phyloP scores from a whole-genome alignment of 1,284 basidiomycete species.

The Moniliella sp. region DNA sequence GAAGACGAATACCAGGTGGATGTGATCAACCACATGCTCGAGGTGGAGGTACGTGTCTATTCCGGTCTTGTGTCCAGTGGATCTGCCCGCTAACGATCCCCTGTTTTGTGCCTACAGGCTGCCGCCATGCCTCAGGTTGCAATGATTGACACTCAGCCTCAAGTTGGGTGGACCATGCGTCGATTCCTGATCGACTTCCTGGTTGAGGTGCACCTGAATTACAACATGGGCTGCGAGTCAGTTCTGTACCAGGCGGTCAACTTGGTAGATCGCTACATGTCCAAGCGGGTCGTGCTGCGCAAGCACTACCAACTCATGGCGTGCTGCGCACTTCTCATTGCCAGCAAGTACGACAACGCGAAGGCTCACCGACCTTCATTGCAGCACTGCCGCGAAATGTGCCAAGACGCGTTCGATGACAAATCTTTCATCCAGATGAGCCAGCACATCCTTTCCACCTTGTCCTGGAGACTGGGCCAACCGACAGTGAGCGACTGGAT shows the following conservation, averaged over 20 bases:
- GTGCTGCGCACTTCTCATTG: conserved; percentile 92
- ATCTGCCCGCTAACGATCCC: not conserved
- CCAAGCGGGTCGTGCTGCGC: conserved; percentile 89
- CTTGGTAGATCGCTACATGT: conserved; percentile 96
- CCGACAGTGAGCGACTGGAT: too few species aligned
- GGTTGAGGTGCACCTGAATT: conserved; percentile 87
- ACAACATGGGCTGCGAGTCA: conserved; percentile 75
- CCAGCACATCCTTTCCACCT: conserved; percentile 80
- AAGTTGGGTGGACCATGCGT: conserved; percentile 67
- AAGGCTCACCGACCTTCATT: conserved; percentile 93
- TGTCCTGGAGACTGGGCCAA: conserved; percentile 84
- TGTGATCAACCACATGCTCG: conserved; percentile 73
- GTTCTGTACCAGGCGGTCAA: conserved; percentile 93
- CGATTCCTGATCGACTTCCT: conserved; percentile 94
- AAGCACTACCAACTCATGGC: conserved; percentile 98
- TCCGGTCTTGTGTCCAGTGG: not conserved
- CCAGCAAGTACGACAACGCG: conserved; percentile 94
- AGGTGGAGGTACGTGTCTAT: conserved; percentile 76
- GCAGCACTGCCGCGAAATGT: conserved; percentile 76
- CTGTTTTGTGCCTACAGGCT: conserved; percentile 39
- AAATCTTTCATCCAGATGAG: conserved; percentile 58
- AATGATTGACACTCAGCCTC: conserved; percentile 95
- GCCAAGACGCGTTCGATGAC: conserved; percentile 81
- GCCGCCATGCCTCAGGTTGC: conserved; percentile 67
- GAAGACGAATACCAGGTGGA: conserved; percentile 91